These are phyloP conservation scores for Morella rubra DNA, from an alignment of 306 rosid genomes.

Conservation along the genomic window DNA sequence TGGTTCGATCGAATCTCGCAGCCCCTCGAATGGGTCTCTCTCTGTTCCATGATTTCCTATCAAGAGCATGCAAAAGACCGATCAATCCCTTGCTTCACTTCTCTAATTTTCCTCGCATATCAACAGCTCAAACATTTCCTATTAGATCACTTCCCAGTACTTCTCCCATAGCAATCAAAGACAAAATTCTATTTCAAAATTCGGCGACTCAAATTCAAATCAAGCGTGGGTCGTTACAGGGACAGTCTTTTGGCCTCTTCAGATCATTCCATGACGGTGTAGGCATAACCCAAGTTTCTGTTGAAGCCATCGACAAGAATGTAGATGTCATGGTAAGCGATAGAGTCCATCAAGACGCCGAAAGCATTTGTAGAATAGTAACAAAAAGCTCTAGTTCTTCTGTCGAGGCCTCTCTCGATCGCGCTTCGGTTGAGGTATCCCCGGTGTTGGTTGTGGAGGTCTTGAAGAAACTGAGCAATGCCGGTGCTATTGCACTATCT, in stretches of 20 bases:
- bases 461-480: conserved; percentile 70
- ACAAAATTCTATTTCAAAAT: conserved; percentile 9
- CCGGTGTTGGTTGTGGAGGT: conserved; percentile 55
- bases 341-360: conserved; percentile 31
- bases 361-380: conserved; percentile 48
- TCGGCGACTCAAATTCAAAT: conserved; percentile 12
- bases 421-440: conserved; percentile 34
- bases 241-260: conserved; percentile 10
- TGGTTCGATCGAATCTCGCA: neutral
- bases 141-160: conserved; percentile 2
- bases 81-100: neutral
- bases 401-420: conserved; percentile 39
- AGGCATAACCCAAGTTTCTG: conserved; percentile 10
- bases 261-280: conserved; percentile 13
- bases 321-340: conserved; percentile 14
- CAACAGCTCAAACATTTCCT: conserved; percentile 20
- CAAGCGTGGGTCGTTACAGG: conserved; percentile 10
- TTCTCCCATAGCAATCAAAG: conserved; percentile 8
- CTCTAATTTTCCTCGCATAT: neutral
- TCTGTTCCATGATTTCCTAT: conserved; percentile 17
- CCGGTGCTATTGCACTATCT: conserved; percentile 67
- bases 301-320: conserved; percentile 20
- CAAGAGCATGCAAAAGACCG: conserved; percentile 27
- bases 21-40: conserved; percentile 41
- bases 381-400: conserved; percentile 33